These are phyloP conservation scores for Kwoniella europaea DNA, from an alignment of 768 basidiomycete species.

Conservation along the genomic window DNA sequence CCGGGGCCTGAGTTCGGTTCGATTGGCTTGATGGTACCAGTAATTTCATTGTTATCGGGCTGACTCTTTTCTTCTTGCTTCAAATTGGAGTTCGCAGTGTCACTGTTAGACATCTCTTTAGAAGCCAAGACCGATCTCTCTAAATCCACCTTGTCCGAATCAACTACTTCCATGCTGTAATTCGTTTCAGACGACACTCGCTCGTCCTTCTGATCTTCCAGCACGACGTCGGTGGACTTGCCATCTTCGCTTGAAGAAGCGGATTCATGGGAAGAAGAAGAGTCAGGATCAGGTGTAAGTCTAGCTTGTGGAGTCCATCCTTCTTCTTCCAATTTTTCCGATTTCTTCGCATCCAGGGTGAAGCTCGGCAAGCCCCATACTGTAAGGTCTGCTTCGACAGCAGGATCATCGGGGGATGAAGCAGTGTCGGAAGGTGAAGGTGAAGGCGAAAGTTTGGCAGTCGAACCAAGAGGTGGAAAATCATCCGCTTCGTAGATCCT, in stretches of 20 bases:
- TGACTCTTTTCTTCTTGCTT: no score
- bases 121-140: no score
- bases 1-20: not conserved
- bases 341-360: not conserved
- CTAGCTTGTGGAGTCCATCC: slow-evolving; percentile 6
- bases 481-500: slow-evolving; percentile 2
- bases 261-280: no score
- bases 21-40: not conserved
- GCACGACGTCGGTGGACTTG: not conserved
- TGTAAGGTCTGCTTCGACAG: not conserved
- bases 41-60: no score
- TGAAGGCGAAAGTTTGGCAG: not conserved
- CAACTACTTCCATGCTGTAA: no score
- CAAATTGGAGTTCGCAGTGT: no score
- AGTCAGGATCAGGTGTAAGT: slow-evolving; percentile 1
- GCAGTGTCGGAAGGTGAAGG: not conserved
- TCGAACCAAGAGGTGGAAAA: slow-evolving; percentile 1
- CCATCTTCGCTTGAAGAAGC: not conserved
- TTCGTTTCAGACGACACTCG: no score
- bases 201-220: not conserved
- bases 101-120: no score
- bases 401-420: no score
- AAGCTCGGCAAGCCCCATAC: slow-evolving; percentile 3
- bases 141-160: no score
- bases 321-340: not conserved